Conservation (phyloP, 164 flowering plant genomes). For the Protea cynaroides region DNA sequence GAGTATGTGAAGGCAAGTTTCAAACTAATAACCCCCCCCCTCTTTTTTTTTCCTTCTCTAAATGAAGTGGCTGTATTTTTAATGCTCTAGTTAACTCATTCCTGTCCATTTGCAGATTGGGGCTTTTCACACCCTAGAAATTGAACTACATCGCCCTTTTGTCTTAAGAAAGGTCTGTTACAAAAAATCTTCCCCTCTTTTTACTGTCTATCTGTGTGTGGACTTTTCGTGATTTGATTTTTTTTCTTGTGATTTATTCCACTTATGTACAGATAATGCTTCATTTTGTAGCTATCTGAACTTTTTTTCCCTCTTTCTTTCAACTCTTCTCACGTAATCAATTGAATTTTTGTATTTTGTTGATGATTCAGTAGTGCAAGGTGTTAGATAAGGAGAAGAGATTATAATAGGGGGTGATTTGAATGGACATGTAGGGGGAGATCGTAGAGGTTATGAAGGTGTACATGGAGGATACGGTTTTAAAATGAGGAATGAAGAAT, state of each 20-base stretch:
- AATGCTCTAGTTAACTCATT: background rate
- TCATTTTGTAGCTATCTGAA: too few species aligned
- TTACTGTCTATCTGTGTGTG: too few species aligned
- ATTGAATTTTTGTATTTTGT: too few species aligned
- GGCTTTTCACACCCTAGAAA: conserved; percentile 79
- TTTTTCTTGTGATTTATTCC: background rate
- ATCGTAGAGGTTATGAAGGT: too few species aligned
- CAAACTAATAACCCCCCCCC: background rate
- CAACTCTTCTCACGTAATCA: too few species aligned
- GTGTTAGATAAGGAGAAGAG: too few species aligned
- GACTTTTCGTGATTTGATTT: background rate
- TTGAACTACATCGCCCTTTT: conserved; percentile 79
- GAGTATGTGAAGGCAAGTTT: conserved; percentile 64
- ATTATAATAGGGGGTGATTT: too few species aligned
- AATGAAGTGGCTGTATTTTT: background rate
- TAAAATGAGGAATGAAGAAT: too few species aligned
- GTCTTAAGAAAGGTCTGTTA: conserved; percentile 67
- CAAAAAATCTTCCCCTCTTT: background rate
- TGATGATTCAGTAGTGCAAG: too few species aligned
- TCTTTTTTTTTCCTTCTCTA: background rate
- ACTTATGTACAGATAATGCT: background rate
- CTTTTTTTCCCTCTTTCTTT: too few species aligned
- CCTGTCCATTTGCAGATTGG: conserved; percentile 60
- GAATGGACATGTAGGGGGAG: too few species aligned
- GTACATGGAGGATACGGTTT: too few species aligned